phyloP scores from a whole-genome alignment of 2,329 filamentous ascomycete genomes.

The Trichoderma polysporum region DNA sequence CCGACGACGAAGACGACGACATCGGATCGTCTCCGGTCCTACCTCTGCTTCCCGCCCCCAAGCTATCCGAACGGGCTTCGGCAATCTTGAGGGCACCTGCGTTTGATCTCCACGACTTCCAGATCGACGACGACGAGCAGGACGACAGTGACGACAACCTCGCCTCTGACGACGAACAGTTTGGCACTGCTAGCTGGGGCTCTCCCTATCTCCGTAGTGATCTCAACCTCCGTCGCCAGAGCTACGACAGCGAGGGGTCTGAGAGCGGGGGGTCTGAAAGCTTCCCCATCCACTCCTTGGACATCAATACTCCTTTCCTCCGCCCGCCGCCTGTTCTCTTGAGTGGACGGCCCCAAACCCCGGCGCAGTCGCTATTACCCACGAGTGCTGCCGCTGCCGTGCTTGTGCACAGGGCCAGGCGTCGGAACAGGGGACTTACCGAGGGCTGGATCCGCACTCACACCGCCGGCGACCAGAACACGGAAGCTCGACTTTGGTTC shows the following conservation, averaged over 20 bases:
- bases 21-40: constrained; percentile 57
- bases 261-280: constrained; percentile 61
- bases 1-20: constrained; percentile 54
- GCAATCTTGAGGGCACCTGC: constrained; percentile 57
- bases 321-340: constrained; percentile 51
- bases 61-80: constrained; percentile 54
- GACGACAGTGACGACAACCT: constrained; percentile 15
- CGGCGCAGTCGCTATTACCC: constrained; percentile 31
- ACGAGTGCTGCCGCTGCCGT: constrained; percentile 60
- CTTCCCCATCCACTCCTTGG: constrained; percentile 59
- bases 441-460: constrained; percentile 87
- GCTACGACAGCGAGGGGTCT: constrained; percentile 58
- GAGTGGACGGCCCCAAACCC: constrained; percentile 20
- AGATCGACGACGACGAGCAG: constrained; percentile 25
- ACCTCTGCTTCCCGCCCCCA: constrained; percentile 59
- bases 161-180: constrained; percentile 33
- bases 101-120: constrained; percentile 23
- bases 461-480: constrained; percentile 66
- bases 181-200: constrained; percentile 81
- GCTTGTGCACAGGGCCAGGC: constrained; percentile 61
- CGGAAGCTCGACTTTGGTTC: constrained; percentile 76
- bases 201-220: constrained; percentile 79
- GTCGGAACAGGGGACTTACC: constrained; percentile 63
- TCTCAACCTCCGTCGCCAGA: constrained; percentile 49
- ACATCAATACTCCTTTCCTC: constrained; percentile 62